Conservation (phyloP, 2,329 filamentous ascomycete genomes). For the Alternaria tenuissima region DNA sequence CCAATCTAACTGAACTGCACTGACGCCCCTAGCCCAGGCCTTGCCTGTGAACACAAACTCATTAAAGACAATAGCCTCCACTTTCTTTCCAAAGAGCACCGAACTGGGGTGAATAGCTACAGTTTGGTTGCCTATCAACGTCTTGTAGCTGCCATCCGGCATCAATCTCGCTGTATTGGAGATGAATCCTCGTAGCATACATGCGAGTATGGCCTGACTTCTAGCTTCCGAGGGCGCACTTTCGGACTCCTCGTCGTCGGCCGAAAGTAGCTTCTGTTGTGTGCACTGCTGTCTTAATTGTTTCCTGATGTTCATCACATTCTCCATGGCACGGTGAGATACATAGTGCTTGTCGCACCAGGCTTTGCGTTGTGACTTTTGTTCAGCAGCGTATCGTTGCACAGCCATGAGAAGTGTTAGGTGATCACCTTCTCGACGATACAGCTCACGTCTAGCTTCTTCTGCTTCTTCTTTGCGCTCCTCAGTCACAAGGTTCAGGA, state of each 20-base stretch:
- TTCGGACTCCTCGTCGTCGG: constrained; percentile 22
- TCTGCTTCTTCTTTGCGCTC: constrained; percentile 68
- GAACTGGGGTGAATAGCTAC: constrained; percentile 70
- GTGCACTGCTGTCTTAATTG: constrained; percentile 66
- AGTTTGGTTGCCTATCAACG: constrained; percentile 67
- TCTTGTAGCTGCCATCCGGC: constrained; percentile 69
- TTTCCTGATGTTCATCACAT: constrained; percentile 71
- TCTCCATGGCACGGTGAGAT: constrained; percentile 70
- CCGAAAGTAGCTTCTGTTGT: constrained; percentile 53
- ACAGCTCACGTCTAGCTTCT: constrained; percentile 63
- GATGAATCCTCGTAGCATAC: constrained; percentile 66
- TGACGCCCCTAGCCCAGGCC: constrained; percentile 69
- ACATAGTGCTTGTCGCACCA: constrained; percentile 69
- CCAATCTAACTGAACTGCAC: constrained; percentile 70
- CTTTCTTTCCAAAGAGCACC: constrained; percentile 64
- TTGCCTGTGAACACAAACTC: constrained; percentile 72
- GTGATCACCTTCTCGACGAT: constrained; percentile 69
- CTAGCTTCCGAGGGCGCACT: constrained; percentile 51
- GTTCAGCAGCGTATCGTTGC: constrained; percentile 65
- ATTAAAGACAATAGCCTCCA: constrained; percentile 70
- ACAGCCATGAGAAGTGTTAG: constrained; percentile 69
- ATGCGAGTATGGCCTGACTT: constrained; percentile 62
- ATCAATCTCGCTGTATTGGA: constrained; percentile 68
- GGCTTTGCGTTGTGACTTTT: constrained; percentile 64
- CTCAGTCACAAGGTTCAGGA: constrained; percentile 66